A percentile compares a stretch with the other conserved stretches of the same genome.
These are phyloP conservation scores for Alternaria alternata DNA, from an alignment of 2,329 filamentous ascomycete species.

Conservation along the genomic window DNA sequence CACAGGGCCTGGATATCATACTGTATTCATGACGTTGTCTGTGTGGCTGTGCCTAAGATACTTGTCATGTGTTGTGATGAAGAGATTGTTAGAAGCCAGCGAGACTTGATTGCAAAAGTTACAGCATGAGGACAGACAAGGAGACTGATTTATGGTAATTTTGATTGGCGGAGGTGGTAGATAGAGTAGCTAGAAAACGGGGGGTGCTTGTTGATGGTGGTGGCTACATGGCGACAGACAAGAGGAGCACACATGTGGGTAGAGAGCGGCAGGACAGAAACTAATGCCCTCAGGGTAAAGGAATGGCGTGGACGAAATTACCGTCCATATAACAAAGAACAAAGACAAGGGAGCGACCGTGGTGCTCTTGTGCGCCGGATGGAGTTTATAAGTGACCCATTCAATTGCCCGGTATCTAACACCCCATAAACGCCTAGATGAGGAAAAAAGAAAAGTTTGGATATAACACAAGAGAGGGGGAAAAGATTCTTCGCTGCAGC, in stretches of 20 bases:
- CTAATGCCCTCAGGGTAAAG: constrained; percentile 19
- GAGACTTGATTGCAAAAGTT: too few species aligned
- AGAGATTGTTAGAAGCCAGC: too few species aligned
- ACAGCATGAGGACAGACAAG: neutral
- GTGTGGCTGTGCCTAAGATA: neutral
- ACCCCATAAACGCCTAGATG: constrained; percentile 19
- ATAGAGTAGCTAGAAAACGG: constrained; percentile 11
- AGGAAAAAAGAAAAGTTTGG: constrained; percentile 10
- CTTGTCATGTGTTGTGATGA: neutral
- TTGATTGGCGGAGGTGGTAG: constrained; percentile 11
- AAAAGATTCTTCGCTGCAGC: constrained; percentile 1
- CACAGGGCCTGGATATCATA: neutral
- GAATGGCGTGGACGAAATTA: constrained; percentile 29
- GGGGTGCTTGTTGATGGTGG: constrained; percentile 5
- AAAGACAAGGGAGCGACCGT: constrained; percentile 19
- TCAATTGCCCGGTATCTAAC: constrained; percentile 30
- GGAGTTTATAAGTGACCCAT: constrained; percentile 21
- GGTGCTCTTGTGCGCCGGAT: constrained; percentile 22
- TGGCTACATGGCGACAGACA: constrained; percentile 9
- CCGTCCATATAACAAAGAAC: constrained; percentile 22
- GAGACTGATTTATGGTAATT: neutral
- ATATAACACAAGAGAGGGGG: constrained; percentile 17
- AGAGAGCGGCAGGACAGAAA: constrained; percentile 20
- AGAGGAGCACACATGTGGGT: constrained; percentile 5
- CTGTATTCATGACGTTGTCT: neutral